These are phyloP conservation scores for Barnettozyma salicaria DNA, from an alignment of 805 yeast genomes.

Conservation along the genomic window DNA sequence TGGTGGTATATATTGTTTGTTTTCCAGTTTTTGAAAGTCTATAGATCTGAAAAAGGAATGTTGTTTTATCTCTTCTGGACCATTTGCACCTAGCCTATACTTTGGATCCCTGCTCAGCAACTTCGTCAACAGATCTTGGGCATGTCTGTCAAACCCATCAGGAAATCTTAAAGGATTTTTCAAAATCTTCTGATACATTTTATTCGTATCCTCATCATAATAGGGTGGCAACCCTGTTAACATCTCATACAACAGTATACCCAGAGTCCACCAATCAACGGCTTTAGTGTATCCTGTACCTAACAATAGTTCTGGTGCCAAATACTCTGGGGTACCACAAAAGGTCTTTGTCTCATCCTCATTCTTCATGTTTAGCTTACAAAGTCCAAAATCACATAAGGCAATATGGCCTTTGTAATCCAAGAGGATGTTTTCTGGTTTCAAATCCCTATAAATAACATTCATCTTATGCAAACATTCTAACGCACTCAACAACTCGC, in stretches of 20 bases:
- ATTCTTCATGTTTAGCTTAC: constrained; percentile 90
- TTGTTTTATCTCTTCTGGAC: constrained; percentile 75
- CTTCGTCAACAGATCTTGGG: constrained; percentile 70
- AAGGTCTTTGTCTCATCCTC: constrained; percentile 87
- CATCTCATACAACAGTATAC: constrained; percentile 92
- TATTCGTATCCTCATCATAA: constrained; percentile 87
- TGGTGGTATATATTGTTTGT: constrained; percentile 91
- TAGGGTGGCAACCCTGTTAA: constrained; percentile 95
- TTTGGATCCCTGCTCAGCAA: constrained; percentile 81
- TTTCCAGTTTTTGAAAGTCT: constrained; percentile 79
- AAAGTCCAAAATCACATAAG: constrained; percentile 92
- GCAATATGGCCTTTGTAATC: constrained; percentile 99
- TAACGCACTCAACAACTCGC: constrained; percentile 87
- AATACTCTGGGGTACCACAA: constrained; percentile 97
- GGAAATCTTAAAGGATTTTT: constrained; percentile 90
- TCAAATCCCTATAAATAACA: constrained; percentile 90
- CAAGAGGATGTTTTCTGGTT: constrained; percentile 90
- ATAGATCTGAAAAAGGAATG: constrained; percentile 86
- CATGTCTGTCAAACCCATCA: constrained; percentile 76
- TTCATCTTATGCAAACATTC: constrained; percentile 88
- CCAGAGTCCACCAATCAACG: constrained; percentile 99
- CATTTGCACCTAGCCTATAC: constrained; percentile 68
- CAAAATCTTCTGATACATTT: constrained; percentile 90
- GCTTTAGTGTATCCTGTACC: constrained; percentile 93
- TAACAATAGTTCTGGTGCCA: constrained; percentile 88